Evolutionary conservation across 1,139 yeast species (phyloP).

Genomic region (Hanseniaspora uvarum): DNA sequence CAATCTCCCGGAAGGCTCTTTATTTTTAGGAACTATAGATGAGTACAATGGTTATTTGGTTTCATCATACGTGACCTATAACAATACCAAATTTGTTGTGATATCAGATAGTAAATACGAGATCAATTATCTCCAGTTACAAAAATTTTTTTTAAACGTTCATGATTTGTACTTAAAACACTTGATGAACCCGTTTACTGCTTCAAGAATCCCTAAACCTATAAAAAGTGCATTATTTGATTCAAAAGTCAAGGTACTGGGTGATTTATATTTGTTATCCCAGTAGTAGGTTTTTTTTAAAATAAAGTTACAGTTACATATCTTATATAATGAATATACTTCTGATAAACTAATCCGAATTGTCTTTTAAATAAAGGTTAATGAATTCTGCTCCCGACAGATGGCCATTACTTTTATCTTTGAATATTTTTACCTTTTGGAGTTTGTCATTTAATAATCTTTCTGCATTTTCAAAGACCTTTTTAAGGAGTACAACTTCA

Average conservation of each 20-base stretch:
- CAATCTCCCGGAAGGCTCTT: conserved; percentile 2
- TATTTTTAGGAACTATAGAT: conserved; percentile 64
- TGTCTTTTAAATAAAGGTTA: not conserved
- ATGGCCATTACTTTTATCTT: not conserved
- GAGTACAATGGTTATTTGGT: conserved; percentile 72
- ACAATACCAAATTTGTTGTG: conserved; percentile 71
- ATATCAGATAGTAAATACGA: conserved; percentile 49
- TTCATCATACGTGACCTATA: conserved; percentile 79
- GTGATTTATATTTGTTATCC: conserved; percentile 54
- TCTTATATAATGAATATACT: not conserved
- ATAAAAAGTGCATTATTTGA: conserved; percentile 71
- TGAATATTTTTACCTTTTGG: not conserved
- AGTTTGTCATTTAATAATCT: not conserved
- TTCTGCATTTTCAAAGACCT: conserved; percentile 1
- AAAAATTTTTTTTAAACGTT: conserved; percentile 73
- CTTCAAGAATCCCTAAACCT: conserved; percentile 48
- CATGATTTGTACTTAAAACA: conserved; percentile 84
- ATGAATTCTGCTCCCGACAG: conserved; percentile 4
- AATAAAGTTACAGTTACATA: not conserved
- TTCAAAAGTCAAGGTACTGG: conserved; percentile 56
- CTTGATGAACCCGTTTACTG: conserved; percentile 76
- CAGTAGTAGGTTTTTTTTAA: not conserved
- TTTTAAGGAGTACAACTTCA: not conserved
- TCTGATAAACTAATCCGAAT: not conserved
- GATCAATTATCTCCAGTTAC: conserved; percentile 25